phyloP scores from a whole-genome alignment of 148 eudicot genomes.

The Bassia scoparia region DNA sequence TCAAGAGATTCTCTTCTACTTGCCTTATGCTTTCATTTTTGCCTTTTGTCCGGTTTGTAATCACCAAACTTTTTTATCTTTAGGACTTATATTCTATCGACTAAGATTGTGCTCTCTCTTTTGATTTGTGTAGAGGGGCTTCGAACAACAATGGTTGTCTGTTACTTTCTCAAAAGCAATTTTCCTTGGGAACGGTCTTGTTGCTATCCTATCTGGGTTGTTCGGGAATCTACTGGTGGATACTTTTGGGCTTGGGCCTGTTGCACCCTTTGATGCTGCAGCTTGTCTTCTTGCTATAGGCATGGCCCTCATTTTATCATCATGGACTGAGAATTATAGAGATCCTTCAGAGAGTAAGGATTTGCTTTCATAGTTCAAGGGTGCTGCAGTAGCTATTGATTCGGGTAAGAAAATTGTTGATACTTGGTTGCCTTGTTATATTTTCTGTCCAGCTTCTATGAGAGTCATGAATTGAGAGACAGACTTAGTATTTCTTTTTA shows the following conservation, averaged over 20 bases:
- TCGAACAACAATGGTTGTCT: slow-evolving; percentile 92
- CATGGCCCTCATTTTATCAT: slow-evolving; percentile 67
- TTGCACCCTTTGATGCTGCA: slow-evolving; percentile 98
- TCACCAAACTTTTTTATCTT: too few relatives aligned
- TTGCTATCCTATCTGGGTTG: slow-evolving; percentile 83
- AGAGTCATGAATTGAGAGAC: not conserved
- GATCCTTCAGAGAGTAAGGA: slow-evolving; percentile 94
- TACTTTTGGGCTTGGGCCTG: slow-evolving; percentile 68
- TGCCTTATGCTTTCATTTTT: too few relatives aligned
- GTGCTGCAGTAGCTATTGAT: slow-evolving; percentile 95
- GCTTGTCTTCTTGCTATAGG: slow-evolving; percentile 88
- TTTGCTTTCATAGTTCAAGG: slow-evolving; percentile 79
- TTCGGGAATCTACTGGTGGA: slow-evolving; percentile 88
- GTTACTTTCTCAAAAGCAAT: slow-evolving; percentile 95
- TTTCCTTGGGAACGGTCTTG: slow-evolving; percentile 92
- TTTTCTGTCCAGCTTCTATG: too few relatives aligned
- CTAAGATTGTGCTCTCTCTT: too few relatives aligned
- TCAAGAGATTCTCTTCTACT: too few relatives aligned
- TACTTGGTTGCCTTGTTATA: too few relatives aligned
- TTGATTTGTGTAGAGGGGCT: slow-evolving; percentile 64
- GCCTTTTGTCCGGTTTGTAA: too few relatives aligned
- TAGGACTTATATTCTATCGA: too few relatives aligned
- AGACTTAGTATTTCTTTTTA: not conserved
- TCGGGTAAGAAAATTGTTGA: too few relatives aligned
- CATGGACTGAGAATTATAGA: slow-evolving; percentile 96